Base-by-base conservation (phyloP, 345 rosid species). In the Corymbia maculata region DNA sequence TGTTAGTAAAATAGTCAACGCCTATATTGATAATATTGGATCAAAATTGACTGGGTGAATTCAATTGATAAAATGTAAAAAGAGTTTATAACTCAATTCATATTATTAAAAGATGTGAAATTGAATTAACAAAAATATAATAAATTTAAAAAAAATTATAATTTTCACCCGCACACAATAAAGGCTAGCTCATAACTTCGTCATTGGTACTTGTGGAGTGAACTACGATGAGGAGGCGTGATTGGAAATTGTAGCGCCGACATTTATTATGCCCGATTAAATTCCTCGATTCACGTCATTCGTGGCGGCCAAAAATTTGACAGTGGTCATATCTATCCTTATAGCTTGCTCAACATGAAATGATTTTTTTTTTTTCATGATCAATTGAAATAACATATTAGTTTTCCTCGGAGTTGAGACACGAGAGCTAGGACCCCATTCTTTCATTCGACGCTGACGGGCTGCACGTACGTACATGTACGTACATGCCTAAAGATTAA, bases 1-100 rank as follows among this genome's bases (percentile, higher is more conserved):
- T 36, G 42, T 36, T 4, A 36, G 4, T 36, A 36, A 36, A 36
- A 9, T 55, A 5, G 9, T 1, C 0, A 0, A 0, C 0, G 22
- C 8, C 0, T 0, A 55, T 0, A 0, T 4, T 1, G 24, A 0
- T 0, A 55, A 55, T 55, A 21, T 55, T 0, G 0, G 0, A 4
- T 2, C 2, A 55, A 55, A 22, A 1, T 55, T 55, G 0, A 2
- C 0, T 55, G 1, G 13, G 2, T 9, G 0, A 4, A 55, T 2
- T 55, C 6, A 55, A 55, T 9, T 55, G 2, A 22, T 22, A 22
- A 55, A 22, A 55, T 21, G 0, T 55, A 2, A 55, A 55, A 55
- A 22, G 8, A 36, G 0, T 22, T 55, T 55, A 55, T 55, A 8
- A 55, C 5, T 55, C 2, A 55, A 55, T 55, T 22, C 21, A 1